These are phyloP conservation scores for Penstemon barbatus DNA, from an alignment of 257 asterid genomes.

Conservation along the genomic window DNA sequence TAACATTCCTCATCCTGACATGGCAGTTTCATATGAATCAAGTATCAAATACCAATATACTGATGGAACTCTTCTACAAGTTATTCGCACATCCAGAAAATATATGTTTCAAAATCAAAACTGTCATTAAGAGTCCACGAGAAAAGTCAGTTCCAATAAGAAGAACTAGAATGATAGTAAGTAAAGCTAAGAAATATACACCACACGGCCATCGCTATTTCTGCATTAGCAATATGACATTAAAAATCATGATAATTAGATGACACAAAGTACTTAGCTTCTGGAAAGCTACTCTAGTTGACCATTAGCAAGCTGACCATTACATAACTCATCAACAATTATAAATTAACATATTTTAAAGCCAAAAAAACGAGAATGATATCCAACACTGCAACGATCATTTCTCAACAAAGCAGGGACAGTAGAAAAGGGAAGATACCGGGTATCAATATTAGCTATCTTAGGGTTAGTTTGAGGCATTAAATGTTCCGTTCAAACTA, in stretches of 20 bases:
- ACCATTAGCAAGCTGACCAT: background rate
- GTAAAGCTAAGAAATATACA: too few species aligned
- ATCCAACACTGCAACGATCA: background rate
- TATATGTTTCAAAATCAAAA: background rate
- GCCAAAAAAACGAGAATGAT: background rate
- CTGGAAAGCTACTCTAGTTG: background rate
- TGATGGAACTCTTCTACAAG: background rate
- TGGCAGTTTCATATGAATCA: conserved; percentile 16
- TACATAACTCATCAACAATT: background rate
- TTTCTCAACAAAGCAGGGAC: background rate
- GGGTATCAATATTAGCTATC: background rate
- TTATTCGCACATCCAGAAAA: conserved; percentile 7
- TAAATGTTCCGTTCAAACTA: background rate
- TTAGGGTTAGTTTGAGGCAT: background rate
- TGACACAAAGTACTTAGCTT: background rate
- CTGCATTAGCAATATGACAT: background rate
- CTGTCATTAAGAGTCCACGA: conserved; percentile 10
- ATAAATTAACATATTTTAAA: background rate
- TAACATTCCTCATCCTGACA: conserved; percentile 3
- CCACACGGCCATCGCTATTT: background rate
- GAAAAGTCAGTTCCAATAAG: background rate
- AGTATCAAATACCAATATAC: conserved; percentile 2
- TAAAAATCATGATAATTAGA: background rate
- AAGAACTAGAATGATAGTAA: background rate
- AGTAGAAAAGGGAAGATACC: background rate